A percentile compares a stretch with the other conserved stretches of the same genome.
These are phyloP conservation scores for Colletotrichum paranaense DNA, from an alignment of 2,329 filamentous ascomycete genomes.

Conservation along the genomic window DNA sequence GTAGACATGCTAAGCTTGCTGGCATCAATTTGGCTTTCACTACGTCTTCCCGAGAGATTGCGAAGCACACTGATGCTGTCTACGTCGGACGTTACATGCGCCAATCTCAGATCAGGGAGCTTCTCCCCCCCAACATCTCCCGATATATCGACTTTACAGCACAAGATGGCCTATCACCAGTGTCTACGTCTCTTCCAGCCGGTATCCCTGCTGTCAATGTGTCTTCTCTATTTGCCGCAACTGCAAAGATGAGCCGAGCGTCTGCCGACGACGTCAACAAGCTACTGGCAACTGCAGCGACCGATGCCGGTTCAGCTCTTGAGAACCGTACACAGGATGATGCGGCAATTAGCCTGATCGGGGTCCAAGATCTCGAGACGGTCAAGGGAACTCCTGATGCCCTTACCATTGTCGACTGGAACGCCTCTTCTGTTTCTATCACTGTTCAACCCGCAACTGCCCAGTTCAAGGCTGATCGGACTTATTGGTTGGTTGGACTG, in stretches of 20 bases:
- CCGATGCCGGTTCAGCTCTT: not conserved
- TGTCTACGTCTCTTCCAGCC: not conserved
- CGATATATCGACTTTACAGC: not conserved
- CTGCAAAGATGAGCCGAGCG: not conserved
- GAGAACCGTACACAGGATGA: not conserved
- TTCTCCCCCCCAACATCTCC: not conserved
- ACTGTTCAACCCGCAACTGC: not conserved
- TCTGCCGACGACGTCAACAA: not conserved
- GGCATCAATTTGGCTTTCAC: not conserved
- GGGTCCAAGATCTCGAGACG: not conserved
- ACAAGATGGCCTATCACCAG: not conserved
- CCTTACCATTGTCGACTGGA: not conserved
- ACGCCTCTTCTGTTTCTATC: not conserved
- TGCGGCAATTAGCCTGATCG: not conserved
- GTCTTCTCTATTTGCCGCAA: not conserved
- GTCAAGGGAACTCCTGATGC: not conserved
- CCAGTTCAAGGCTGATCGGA: conserved; percentile 38
- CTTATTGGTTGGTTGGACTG: conserved; percentile 46
- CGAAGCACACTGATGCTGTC: not conserved
- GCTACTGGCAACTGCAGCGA: not conserved
- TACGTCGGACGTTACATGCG: not conserved
- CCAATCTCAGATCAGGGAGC: not conserved
- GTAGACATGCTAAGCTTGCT: not conserved
- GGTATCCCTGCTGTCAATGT: not conserved
- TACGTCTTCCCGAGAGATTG: not conserved